Evolutionary conservation across 768 basidiomycete genomes (phyloP).

Genomic region (Leucocoprinus leucothites): DNA sequence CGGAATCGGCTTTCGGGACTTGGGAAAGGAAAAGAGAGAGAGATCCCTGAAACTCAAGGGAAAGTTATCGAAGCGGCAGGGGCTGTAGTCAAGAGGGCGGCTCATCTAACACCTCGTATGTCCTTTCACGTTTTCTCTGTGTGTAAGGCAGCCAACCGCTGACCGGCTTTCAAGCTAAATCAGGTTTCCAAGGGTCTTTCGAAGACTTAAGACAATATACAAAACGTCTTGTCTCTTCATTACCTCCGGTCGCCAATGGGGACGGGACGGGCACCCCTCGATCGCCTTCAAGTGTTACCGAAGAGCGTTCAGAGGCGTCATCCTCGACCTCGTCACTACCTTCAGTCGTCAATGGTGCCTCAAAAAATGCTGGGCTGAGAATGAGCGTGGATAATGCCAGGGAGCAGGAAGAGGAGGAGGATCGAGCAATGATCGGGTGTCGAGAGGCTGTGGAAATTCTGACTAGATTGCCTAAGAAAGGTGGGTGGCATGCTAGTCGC

Average conservation of each 20-base stretch:
- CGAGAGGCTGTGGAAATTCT: slow-evolving; percentile 89
- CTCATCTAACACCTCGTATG: slow-evolving; percentile 24
- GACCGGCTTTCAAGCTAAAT: slow-evolving; percentile 13
- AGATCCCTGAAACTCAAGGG: slow-evolving; percentile 31
- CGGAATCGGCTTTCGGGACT: slow-evolving; percentile 25
- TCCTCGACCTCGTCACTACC: not conserved
- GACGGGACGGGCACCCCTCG: not conserved
- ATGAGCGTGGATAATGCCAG: slow-evolving; percentile 27
- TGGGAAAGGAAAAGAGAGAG: slow-evolving; percentile 20
- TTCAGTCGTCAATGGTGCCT: slow-evolving; percentile 7
- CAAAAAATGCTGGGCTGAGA: slow-evolving; percentile 17
- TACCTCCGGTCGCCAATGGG: slow-evolving; percentile 26
- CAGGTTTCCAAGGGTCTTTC: slow-evolving; percentile 19
- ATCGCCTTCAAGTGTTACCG: not conserved
- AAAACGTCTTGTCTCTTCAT: slow-evolving; percentile 42
- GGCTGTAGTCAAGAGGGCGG: slow-evolving; percentile 14
- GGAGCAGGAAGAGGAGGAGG: slow-evolving; percentile 36
- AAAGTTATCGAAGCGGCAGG: slow-evolving; percentile 34
- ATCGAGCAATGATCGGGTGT: slow-evolving; percentile 53
- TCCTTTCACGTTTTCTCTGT: not conserved
- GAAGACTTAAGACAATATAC: slow-evolving; percentile 55
- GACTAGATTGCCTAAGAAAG: slow-evolving; percentile 86
- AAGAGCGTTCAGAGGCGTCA: not conserved
- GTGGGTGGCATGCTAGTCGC: slow-evolving; percentile 36
- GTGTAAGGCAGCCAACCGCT: slow-evolving; percentile 7